Conservation (phyloP, 768 basidiomycete species). For the Cyclocybe cylindracea region DNA sequence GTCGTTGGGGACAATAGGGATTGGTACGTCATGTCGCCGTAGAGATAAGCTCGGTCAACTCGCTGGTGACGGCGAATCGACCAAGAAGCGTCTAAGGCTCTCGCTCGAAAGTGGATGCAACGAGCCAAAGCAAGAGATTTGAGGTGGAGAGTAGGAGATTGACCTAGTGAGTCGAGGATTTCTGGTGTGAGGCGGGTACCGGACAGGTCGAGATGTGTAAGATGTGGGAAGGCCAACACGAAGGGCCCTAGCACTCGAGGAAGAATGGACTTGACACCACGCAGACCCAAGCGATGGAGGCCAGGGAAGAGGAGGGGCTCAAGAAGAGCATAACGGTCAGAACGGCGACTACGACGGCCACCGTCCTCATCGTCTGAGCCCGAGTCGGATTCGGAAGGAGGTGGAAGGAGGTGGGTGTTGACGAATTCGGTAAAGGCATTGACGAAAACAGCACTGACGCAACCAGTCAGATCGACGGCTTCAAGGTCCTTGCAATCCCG, state of each 20-base stretch:
- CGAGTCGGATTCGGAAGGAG: conserved; percentile 39
- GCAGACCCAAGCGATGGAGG: conserved; percentile 76
- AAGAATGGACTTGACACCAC: conserved; percentile 78
- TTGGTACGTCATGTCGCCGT: conserved; percentile 83
- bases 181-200: conserved; percentile 82
- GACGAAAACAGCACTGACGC: conserved; percentile 89
- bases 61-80: conserved; percentile 61
- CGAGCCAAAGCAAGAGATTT: conserved; percentile 82
- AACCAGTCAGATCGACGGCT: conserved; percentile 93
- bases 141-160: conserved; percentile 66
- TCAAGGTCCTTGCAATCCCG: conserved; percentile 77
- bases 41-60: conserved; percentile 79
- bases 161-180: conserved; percentile 66
- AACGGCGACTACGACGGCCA: conserved; percentile 28
- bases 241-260: conserved; percentile 70
- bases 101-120: conserved; percentile 81
- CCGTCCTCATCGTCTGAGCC: conserved; percentile 44
- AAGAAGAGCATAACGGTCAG: conserved; percentile 34
- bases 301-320: conserved; percentile 67
- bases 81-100: conserved; percentile 72
- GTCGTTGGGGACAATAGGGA: conserved; percentile 68
- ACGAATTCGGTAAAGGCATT: conserved; percentile 86
- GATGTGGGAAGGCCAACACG: conserved; percentile 77
- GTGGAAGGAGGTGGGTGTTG: conserved; percentile 53
- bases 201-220: conserved; percentile 90